Conservation (phyloP, 495 filamentous ascomycete species). For the Achaetomiella virescens region DNA sequence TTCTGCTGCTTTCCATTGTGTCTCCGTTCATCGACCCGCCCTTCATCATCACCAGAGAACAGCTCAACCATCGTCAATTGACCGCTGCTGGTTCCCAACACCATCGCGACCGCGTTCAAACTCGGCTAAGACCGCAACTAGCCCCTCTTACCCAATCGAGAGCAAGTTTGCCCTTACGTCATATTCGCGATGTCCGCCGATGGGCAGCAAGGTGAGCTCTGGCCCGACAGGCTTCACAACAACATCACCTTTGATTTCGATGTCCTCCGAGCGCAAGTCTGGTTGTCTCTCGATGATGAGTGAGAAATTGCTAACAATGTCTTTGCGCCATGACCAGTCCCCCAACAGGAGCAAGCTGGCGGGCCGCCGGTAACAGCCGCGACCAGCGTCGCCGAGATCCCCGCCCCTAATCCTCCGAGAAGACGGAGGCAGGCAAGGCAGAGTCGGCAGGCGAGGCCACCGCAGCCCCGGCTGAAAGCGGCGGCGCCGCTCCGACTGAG, state of each 20-base stretch:
- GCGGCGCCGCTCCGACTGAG: background rate
- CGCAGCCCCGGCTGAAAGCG: background rate
- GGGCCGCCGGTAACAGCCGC: background rate
- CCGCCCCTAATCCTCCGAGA: constrained; percentile 8
- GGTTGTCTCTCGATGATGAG: background rate
- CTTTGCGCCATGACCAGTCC: constrained; percentile 9
- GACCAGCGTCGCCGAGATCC: constrained; percentile 6
- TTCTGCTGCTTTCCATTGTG: background rate
- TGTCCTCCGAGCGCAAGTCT: too few species aligned
- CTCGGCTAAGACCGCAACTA: background rate
- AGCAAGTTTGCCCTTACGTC: constrained; percentile 33
- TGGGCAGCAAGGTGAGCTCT: constrained; percentile 38
- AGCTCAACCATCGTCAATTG: background rate
- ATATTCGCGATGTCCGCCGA: constrained; percentile 36
- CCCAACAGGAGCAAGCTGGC: constrained; percentile 13
- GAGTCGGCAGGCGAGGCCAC: background rate
- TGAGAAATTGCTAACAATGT: constrained; percentile 11
- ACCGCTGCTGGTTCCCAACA: background rate
- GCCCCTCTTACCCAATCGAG: background rate
- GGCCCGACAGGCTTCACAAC: background rate
- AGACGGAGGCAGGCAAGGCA: background rate
- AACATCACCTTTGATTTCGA: too few species aligned
- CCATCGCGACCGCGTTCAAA: background rate
- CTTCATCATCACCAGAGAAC: background rate
- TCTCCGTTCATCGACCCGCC: background rate